phyloP scores from a whole-genome alignment of 176 grass and related monocot species.

The Eragrostis curvula region DNA sequence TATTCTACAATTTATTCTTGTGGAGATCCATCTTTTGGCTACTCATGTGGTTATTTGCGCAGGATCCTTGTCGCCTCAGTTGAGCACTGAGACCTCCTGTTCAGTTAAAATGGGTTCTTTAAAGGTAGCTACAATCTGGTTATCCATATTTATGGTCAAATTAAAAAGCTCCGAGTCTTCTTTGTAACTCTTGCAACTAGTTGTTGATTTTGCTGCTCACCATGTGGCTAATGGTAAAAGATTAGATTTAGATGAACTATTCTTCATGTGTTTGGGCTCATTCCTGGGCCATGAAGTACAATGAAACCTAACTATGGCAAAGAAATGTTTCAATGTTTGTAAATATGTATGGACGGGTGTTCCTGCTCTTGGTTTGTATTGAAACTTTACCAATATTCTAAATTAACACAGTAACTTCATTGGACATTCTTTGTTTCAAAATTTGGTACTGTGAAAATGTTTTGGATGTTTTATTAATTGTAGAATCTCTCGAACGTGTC shows the following conservation, averaged over 20 bases:
- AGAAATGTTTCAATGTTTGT: slow-evolving; percentile 32
- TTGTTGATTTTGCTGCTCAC: background rate
- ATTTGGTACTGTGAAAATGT: slow-evolving; percentile 3
- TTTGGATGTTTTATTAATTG: slow-evolving; percentile 14
- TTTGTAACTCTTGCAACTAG: slow-evolving; percentile 2
- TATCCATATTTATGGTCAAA: slow-evolving; percentile 32
- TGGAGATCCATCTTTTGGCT: slow-evolving; percentile 87
- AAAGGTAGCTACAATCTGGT: slow-evolving; percentile 63
- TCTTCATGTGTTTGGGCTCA: background rate
- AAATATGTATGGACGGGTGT: background rate
- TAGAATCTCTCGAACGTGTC: background rate
- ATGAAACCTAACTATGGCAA: slow-evolving; percentile 2
- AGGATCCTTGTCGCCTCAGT: slow-evolving; percentile 49
- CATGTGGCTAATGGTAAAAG: slow-evolving; percentile 10
- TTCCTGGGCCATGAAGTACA: slow-evolving; percentile 23
- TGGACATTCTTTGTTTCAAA: slow-evolving; percentile 15
- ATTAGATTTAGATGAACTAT: slow-evolving; percentile 26
- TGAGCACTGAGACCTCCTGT: slow-evolving; percentile 58
- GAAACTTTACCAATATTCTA: background rate
- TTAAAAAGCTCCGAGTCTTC: background rate
- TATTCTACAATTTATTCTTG: slow-evolving; percentile 93
- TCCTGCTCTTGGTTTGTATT: slow-evolving; percentile 5
- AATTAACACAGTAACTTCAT: background rate
- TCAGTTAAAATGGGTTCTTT: slow-evolving; percentile 80
- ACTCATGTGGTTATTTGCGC: slow-evolving; percentile 89